These are phyloP conservation scores for Backusella morwellensis DNA, from an alignment of 192 early-diverging fungal genomes.

Conservation along the genomic window DNA sequence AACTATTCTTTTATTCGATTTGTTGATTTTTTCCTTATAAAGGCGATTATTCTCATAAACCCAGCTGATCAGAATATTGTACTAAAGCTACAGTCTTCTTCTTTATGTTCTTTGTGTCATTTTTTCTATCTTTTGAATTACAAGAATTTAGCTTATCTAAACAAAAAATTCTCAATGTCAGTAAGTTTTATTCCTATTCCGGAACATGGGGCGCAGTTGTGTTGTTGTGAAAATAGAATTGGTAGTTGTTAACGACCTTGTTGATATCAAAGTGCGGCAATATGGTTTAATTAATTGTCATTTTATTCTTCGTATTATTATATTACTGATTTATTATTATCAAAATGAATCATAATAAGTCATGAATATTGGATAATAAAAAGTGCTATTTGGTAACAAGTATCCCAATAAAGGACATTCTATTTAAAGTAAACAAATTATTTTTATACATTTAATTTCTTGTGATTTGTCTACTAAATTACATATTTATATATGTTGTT, in stretches of 20 bases:
- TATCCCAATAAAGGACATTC: conserved; percentile 55
- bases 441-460: conserved; percentile 62
- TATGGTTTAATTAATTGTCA: neutral
- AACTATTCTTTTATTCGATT: conserved; percentile 10
- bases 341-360: neutral
- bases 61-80: conserved; percentile 27
- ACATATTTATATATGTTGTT: neutral
- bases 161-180: conserved; percentile 8
- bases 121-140: neutral
- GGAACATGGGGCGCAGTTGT: conserved; percentile 66
- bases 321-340: neutral
- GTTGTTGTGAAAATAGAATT: conserved; percentile 58
- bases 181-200: conserved; percentile 64
- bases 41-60: conserved; percentile 18
- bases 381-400: conserved; percentile 74
- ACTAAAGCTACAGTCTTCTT: conserved; percentile 19
- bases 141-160: conserved; percentile 3
- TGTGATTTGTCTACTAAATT: neutral
- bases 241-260: conserved; percentile 58
- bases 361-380: conserved; percentile 36
- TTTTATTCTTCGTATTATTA: neutral
- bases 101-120: conserved; percentile 7
- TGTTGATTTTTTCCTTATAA: conserved; percentile 23
- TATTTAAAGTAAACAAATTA: conserved; percentile 58
- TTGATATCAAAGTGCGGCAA: conserved; percentile 53